These are phyloP conservation scores for Torulaspora indica DNA, from an alignment of 805 yeast species.

Conservation along the genomic window DNA sequence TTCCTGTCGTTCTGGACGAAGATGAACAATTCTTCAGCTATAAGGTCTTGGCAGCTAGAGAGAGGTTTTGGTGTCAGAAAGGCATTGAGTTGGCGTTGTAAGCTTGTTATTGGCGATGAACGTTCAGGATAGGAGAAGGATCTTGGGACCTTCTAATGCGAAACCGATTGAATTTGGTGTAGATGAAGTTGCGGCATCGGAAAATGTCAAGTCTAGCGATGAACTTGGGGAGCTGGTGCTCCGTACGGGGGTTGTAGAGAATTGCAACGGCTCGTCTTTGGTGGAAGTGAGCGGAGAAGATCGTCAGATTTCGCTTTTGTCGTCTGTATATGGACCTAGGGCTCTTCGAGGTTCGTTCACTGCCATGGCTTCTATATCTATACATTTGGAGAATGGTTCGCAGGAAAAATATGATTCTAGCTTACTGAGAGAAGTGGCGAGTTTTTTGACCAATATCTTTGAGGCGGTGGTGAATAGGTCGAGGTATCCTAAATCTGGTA, in stretches of 20 bases:
- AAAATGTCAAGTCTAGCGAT: constrained; percentile 9
- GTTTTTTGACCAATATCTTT: constrained; percentile 38
- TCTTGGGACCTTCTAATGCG: constrained; percentile 76
- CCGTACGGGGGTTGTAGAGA: constrained; percentile 61
- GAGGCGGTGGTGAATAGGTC: constrained; percentile 43
- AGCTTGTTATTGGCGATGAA: constrained; percentile 18
- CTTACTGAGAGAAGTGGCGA: constrained; percentile 41
- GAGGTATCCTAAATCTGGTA: constrained; percentile 85
- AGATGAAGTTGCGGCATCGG: constrained; percentile 16
- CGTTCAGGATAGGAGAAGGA: constrained; percentile 68
- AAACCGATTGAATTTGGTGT: constrained; percentile 44
- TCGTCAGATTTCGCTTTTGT: constrained; percentile 47
- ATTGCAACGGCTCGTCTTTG: constrained; percentile 79
- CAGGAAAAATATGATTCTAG: constrained; percentile 24
- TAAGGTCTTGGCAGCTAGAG: not conserved
- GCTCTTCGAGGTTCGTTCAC: constrained; percentile 74
- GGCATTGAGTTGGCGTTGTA: not conserved
- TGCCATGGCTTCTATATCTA: constrained; percentile 60
- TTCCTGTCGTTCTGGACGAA: not conserved
- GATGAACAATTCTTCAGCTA: not conserved
- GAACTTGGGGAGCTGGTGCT: constrained; percentile 35
- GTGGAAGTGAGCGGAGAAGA: constrained; percentile 51
- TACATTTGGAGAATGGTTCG: constrained; percentile 40
- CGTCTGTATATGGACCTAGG: constrained; percentile 82
- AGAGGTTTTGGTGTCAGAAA: not conserved